Evolutionary conservation across 208 protist genomes (phyloP).

Genomic region (Vickermania ingenoplastis): DNA sequence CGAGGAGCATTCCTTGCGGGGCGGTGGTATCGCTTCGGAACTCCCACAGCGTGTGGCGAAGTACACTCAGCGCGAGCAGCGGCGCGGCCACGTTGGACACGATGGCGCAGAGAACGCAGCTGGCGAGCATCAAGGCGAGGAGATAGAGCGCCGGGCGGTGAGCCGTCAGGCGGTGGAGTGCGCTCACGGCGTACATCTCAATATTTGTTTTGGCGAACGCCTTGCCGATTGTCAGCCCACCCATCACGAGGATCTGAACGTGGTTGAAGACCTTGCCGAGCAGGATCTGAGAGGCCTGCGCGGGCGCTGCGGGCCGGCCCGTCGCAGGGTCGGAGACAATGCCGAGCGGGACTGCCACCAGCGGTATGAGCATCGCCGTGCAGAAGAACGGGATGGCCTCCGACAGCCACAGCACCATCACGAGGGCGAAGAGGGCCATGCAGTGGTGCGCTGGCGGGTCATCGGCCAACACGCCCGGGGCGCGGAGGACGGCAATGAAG

Average conservation of each 20-base stretch:
- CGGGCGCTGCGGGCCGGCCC: constrained; percentile 27
- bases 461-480: constrained; percentile 44
- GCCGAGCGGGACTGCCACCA: constrained; percentile 74
- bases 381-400: constrained; percentile 90
- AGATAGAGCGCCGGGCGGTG: constrained; percentile 77
- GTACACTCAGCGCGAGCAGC: constrained; percentile 79
- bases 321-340: constrained; percentile 65
- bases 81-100: constrained; percentile 90
- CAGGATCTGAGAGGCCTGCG: constrained; percentile 71
- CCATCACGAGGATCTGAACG: constrained; percentile 89
- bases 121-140: constrained; percentile 81
- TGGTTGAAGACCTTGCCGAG: constrained; percentile 82
- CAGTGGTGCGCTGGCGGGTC: constrained; percentile 83
- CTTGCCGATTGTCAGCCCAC: constrained; percentile 86
- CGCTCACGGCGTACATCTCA: constrained; percentile 71
- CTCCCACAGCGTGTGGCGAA: constrained; percentile 82
- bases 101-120: constrained; percentile 77
- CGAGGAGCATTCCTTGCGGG: constrained; percentile 81
- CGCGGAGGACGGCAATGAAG: constrained; percentile 46
- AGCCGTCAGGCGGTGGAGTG: constrained; percentile 64
- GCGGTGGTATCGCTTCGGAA: constrained; percentile 75
- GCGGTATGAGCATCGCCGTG: constrained; percentile 87
- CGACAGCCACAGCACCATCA: constrained; percentile 87
- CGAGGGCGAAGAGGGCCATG: constrained; percentile 71
- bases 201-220: constrained; percentile 78